A percentile compares a stretch with the other conserved stretches of the same genome.
Conservation (phyloP, 192 early-diverging fungal genomes). For the Umbelopsis ramanniana region DNA sequence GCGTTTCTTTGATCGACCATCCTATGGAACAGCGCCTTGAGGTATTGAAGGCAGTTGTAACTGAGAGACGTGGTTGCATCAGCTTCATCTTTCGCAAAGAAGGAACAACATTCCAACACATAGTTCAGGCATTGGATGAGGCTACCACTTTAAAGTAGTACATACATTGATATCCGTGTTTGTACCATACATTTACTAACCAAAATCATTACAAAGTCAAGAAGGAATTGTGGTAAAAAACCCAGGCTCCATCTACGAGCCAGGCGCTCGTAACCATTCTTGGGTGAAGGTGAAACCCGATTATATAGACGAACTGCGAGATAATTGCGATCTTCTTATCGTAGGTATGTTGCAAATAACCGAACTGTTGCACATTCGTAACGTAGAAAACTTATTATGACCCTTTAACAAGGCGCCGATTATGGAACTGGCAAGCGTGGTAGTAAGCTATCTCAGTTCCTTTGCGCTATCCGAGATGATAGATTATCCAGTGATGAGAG, state of each 20-base stretch:
- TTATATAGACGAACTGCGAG: slow-evolving; percentile 69
- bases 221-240: slow-evolving; percentile 76
- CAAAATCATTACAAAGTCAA: slow-evolving; percentile 31
- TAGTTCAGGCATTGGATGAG: slow-evolving; percentile 61
- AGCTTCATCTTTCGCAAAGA: slow-evolving; percentile 58
- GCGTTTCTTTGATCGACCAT: slow-evolving; percentile 59
- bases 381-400: background rate
- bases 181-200: background rate
- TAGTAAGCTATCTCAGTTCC: slow-evolving; percentile 58
- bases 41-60: slow-evolving; percentile 55
- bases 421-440: slow-evolving; percentile 67
- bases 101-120: slow-evolving; percentile 57
- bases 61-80: slow-evolving; percentile 55
- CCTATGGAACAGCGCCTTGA: slow-evolving; percentile 57
- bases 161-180: background rate
- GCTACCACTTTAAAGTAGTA: slow-evolving; percentile 63
- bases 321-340: slow-evolving; percentile 76
- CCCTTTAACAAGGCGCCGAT: slow-evolving; percentile 37
- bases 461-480: slow-evolving; percentile 63
- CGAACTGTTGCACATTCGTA: no score
- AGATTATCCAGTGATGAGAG: background rate
- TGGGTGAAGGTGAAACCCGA: slow-evolving; percentile 88
- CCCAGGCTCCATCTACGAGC: slow-evolving; percentile 59
- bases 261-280: slow-evolving; percentile 50
- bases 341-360: slow-evolving; percentile 51